phyloP scores from a whole-genome alignment of 2,329 filamentous ascomycete genomes.

The Sarocladium kiliense region DNA sequence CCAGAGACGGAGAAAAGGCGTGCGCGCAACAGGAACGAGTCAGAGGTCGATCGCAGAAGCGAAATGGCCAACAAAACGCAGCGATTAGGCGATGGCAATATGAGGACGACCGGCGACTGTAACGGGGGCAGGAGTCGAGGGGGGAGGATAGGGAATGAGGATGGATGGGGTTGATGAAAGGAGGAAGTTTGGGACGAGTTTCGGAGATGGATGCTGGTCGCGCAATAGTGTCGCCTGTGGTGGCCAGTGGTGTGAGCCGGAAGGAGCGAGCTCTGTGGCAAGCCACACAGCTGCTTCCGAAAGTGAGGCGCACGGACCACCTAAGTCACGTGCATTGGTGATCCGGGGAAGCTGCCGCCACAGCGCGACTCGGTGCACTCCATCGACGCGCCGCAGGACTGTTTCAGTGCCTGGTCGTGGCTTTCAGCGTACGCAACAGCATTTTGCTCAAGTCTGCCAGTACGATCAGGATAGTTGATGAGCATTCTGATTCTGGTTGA shows the following conservation, averaged over 20 bases:
- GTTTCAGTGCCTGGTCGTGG: not conserved
- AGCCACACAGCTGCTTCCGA: not conserved
- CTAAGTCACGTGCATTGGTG: conserved; percentile 4
- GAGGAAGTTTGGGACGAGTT: conserved; percentile 7
- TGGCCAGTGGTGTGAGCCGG: not conserved
- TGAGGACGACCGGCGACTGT: not conserved
- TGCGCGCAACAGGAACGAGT: not conserved
- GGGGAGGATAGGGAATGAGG: not conserved
- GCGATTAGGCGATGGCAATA: not conserved
- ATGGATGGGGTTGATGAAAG: not conserved
- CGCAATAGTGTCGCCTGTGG: not conserved
- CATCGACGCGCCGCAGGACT: not conserved
- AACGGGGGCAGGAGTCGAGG: not conserved
- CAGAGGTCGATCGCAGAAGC: not conserved
- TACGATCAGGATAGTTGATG: too few species aligned
- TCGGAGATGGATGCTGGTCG: conserved; percentile 1
- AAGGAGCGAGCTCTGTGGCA: not conserved
- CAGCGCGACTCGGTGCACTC: not conserved
- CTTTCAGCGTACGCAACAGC: not conserved
- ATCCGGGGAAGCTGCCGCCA: conserved; percentile 4
- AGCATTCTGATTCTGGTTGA: too few species aligned
- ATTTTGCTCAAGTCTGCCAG: too few species aligned
- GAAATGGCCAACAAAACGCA: not conserved
- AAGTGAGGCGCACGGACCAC: not conserved
- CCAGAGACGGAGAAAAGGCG: not conserved